Conservation (phyloP, 192 early-diverging fungal genomes). For the Linnemannia zychae region DNA sequence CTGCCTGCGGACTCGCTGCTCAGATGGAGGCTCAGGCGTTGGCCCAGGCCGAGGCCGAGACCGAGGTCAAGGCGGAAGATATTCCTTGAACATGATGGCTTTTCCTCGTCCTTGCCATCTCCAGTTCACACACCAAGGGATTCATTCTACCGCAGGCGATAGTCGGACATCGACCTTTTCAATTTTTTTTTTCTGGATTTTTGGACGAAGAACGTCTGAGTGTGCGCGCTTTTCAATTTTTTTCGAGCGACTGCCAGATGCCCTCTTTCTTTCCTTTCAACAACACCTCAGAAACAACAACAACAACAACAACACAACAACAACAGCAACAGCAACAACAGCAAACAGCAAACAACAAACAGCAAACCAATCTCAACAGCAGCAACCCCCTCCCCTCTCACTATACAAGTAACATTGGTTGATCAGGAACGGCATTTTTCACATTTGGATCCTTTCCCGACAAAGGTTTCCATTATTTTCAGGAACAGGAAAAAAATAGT, state of each 20-base stretch:
- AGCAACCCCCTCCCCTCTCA: neutral
- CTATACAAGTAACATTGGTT: conserved; percentile 16
- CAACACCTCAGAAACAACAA: conserved; percentile 2
- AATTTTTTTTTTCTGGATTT: neutral
- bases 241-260: conserved; percentile 20
- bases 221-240: conserved; percentile 28
- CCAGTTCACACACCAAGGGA: neutral
- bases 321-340: conserved; percentile 22
- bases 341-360: conserved; percentile 20
- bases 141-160: neutral
- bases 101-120: neutral
- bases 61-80: neutral
- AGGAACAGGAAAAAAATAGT: neutral
- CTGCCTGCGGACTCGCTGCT: conserved; percentile 34
- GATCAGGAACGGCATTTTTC: conserved; percentile 25
- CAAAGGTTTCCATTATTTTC: neutral
- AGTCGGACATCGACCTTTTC: neutral
- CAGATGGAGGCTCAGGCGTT: conserved; percentile 6
- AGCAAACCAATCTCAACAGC: conserved; percentile 13
- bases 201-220: neutral
- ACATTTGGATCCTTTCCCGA: neutral
- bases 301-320: conserved; percentile 16
- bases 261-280: neutral
- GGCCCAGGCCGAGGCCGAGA: neutral
- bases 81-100: neutral